Conservation (phyloP, 495 filamentous ascomycete species). For the Penicillium coprophilum region DNA sequence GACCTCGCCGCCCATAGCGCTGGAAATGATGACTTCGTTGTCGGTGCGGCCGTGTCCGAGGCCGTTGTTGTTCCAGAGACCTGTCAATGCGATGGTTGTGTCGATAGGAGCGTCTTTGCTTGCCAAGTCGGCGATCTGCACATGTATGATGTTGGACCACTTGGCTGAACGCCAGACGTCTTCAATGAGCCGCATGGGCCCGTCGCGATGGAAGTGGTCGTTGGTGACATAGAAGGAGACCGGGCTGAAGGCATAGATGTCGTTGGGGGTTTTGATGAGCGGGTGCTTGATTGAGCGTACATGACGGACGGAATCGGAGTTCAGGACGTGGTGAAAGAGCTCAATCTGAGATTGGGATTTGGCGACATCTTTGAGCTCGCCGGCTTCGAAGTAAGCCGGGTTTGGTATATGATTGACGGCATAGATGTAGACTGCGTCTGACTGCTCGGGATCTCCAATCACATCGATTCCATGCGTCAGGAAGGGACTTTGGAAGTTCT, state of each 20-base stretch:
- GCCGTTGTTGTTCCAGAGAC: constrained; percentile 56
- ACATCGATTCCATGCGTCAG: constrained; percentile 63
- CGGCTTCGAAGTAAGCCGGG: constrained; percentile 29
- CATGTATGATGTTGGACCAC: constrained; percentile 40
- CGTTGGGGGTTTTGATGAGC: constrained; percentile 59
- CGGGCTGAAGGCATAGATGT: constrained; percentile 51
- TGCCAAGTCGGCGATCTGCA: constrained; percentile 26
- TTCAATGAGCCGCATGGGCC: constrained; percentile 45
- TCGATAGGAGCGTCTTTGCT: constrained; percentile 21
- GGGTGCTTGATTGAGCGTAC: constrained; percentile 45
- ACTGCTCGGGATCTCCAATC: constrained; percentile 42
- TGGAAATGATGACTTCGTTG: constrained; percentile 50
- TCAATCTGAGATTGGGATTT: constrained; percentile 56
- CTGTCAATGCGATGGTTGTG: constrained; percentile 42
- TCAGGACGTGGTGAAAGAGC: constrained; percentile 55
- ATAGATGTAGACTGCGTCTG: constrained; percentile 56
- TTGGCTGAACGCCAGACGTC: constrained; percentile 38
- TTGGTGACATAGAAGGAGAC: constrained; percentile 59
- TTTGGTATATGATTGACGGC: constrained; percentile 60
- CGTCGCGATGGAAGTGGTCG: constrained; percentile 55
- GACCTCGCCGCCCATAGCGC: constrained; percentile 38
- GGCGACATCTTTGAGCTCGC: constrained; percentile 19
- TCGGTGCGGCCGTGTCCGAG: constrained; percentile 50
- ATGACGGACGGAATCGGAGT: constrained; percentile 33
- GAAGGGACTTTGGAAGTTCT: constrained; percentile 54